These are phyloP conservation scores for Diaporthe capsici DNA, from an alignment of 2,329 filamentous ascomycete species.

Conservation along the genomic window DNA sequence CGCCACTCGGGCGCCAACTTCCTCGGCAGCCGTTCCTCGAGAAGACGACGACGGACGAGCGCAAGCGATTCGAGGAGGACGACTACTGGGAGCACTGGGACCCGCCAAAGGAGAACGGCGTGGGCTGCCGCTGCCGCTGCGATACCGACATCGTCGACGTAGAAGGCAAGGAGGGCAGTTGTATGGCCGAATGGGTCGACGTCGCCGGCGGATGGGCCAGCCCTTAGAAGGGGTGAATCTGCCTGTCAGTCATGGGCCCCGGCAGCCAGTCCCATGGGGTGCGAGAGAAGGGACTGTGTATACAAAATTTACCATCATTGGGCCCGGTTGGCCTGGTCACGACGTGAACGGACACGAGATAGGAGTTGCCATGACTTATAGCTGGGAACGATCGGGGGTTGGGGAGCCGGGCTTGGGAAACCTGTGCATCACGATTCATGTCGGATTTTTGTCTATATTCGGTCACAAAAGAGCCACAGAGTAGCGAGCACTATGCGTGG, in stretches of 20 bases:
- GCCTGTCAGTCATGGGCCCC: neutral
- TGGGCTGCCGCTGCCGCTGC: constrained; percentile 95
- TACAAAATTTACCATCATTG: constrained; percentile 20
- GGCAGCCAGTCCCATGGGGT: neutral
- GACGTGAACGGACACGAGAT: constrained; percentile 33
- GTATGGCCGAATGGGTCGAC: constrained; percentile 95
- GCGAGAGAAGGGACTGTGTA: neutral
- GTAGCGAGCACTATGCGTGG: constrained; percentile 36
- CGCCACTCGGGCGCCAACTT: constrained; percentile 83
- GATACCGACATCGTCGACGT: constrained; percentile 98
- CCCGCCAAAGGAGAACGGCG: constrained; percentile 91
- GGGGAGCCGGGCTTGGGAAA: neutral
- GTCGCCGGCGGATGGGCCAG: constrained; percentile 93
- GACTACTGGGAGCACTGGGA: constrained; percentile 96
- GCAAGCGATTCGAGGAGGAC: constrained; percentile 90
- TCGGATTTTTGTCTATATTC: constrained; percentile 38
- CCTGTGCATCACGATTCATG: constrained; percentile 37
- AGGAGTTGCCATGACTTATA: constrained; percentile 16
- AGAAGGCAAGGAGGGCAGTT: constrained; percentile 97
- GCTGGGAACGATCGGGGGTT: constrained; percentile 14
- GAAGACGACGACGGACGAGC: constrained; percentile 83
- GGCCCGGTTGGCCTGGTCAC: constrained; percentile 18
- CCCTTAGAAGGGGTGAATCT: constrained; percentile 51
- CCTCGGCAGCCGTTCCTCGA: constrained; percentile 86
- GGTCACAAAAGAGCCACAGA: constrained; percentile 32